phyloP scores from a whole-genome alignment of 2,329 filamentous ascomycete genomes.

The Pseudodiploospora longispora region DNA sequence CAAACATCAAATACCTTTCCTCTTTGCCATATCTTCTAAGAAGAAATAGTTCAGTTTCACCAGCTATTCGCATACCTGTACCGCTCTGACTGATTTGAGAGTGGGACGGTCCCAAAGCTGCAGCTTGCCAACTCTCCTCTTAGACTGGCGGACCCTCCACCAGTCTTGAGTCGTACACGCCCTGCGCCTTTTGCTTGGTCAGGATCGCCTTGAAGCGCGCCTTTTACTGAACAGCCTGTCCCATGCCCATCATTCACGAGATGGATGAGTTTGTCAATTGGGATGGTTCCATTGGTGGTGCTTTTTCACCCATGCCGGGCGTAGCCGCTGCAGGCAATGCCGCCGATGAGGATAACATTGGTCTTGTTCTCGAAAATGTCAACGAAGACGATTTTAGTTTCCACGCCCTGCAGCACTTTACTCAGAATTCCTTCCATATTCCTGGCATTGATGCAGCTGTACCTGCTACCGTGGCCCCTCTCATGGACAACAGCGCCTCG shows the following conservation, averaged over 20 bases:
- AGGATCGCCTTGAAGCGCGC: not conserved
- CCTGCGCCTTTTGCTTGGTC: conserved; percentile 16
- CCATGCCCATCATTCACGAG: conserved; percentile 35
- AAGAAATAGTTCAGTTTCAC: no score
- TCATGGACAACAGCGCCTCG: not conserved
- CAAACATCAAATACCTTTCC: no score
- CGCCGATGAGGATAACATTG: conserved; percentile 32
- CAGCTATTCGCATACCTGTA: no score
- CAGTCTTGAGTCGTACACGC: not conserved
- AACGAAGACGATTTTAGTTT: conserved; percentile 54
- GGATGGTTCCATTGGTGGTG: conserved; percentile 35
- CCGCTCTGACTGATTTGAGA: no score
- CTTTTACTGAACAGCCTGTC: conserved; percentile 1
- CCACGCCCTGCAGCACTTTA: conserved; percentile 51
- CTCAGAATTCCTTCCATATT: conserved; percentile 20
- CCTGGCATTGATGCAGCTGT: not conserved
- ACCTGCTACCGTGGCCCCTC: not conserved
- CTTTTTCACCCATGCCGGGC: conserved; percentile 22
- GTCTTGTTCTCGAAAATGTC: conserved; percentile 46
- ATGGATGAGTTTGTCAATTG: conserved; percentile 59
- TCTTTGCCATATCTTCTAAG: no score
- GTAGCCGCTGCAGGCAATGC: conserved; percentile 29
- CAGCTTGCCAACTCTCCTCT: no score
- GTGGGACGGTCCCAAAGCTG: no score
- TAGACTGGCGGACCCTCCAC: no score